Conservation (phyloP, 495 filamentous ascomycete genomes). For the Talaromyces adpressus region DNA sequence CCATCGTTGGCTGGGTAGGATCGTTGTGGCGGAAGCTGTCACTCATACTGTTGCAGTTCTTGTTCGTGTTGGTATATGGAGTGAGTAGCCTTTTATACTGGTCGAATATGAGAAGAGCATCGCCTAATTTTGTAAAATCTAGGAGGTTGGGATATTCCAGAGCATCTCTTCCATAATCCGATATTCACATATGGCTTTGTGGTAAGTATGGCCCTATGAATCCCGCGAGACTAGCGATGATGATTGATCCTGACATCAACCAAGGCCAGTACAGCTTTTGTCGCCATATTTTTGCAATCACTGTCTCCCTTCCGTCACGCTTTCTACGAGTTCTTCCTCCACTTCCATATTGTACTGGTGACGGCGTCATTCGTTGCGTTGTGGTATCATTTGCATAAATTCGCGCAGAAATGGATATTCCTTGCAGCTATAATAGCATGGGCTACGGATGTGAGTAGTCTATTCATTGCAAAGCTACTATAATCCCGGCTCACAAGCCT, state of each 20-base stretch:
- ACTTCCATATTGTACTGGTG: constrained; percentile 44
- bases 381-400: constrained; percentile 46
- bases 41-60: constrained; percentile 31
- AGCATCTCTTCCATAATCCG: not conserved
- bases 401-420: constrained; percentile 33
- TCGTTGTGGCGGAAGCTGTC: constrained; percentile 27
- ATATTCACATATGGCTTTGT: constrained; percentile 21
- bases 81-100: constrained; percentile 15
- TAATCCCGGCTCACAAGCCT: constrained; percentile 3
- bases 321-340: constrained; percentile 53
- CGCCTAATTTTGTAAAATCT: constrained; percentile 12
- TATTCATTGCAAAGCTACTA: not conserved
- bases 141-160: constrained; percentile 5
- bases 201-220: constrained; percentile 17
- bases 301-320: constrained; percentile 47
- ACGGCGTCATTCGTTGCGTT: constrained; percentile 41
- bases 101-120: not conserved
- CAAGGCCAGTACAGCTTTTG: constrained; percentile 36
- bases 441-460: constrained; percentile 29
- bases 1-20: constrained; percentile 39
- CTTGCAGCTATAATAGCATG: constrained; percentile 32
- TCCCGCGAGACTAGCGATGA: not conserved
- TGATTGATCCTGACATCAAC: not conserved
- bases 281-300: constrained; percentile 42
- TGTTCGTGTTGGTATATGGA: constrained; percentile 16